A percentile compares a stretch with the other conserved stretches of the same genome.
Conservation (phyloP, 2,329 filamentous ascomycete species). For the Verticillium zaregamsianum region DNA sequence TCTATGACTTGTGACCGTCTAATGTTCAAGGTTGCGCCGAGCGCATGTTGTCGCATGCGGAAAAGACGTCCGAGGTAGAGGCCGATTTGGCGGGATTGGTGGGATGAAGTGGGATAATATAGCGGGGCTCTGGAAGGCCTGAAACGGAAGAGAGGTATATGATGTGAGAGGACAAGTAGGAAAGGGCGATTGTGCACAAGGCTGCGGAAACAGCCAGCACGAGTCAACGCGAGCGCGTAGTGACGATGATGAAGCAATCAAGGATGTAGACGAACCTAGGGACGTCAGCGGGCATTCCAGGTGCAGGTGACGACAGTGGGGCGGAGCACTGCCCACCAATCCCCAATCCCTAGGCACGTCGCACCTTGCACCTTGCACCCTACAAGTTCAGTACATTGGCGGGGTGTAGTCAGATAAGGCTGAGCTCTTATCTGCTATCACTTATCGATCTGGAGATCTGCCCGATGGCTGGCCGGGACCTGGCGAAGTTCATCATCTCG, state of each 20-base stretch:
- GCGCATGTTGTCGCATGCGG: neutral
- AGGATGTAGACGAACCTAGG: neutral
- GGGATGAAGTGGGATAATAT: neutral
- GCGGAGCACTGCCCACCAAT: neutral
- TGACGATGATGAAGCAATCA: neutral
- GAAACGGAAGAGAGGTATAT: neutral
- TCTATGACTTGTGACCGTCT: neutral
- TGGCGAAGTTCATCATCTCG: neutral
- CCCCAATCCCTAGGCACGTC: too few species aligned
- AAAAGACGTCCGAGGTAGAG: too few species aligned
- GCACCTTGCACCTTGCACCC: too few species aligned
- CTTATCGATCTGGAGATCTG: neutral
- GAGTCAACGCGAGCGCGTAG: neutral
- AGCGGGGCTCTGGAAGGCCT: neutral
- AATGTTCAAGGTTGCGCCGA: neutral
- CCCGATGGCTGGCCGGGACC: neutral
- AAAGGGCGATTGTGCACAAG: neutral
- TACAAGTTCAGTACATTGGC: neutral
- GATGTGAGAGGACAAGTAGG: neutral
- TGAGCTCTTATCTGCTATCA: neutral
- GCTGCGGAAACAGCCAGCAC: neutral
- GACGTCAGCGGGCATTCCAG: neutral
- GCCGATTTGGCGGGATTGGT: neutral
- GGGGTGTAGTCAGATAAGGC: neutral
- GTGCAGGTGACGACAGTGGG: neutral